Evolutionary conservation across 345 rosid species (phyloP).

Genomic region (Syzygium aromaticum): DNA sequence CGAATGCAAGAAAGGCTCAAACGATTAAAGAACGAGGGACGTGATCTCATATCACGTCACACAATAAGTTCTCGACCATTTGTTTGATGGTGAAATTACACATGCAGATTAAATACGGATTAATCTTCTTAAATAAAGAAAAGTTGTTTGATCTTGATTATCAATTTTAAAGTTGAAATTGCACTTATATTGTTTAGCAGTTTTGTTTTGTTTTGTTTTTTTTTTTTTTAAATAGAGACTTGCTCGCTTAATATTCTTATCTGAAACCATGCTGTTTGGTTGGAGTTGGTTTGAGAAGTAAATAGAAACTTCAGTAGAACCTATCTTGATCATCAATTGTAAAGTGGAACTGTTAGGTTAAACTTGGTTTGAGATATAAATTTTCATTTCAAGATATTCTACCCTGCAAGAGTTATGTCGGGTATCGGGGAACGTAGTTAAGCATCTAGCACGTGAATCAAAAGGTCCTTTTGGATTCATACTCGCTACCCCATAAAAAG

Average conservation of each 20-base stretch:
- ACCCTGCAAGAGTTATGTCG: neutral
- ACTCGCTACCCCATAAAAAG: neutral
- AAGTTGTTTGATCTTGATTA: neutral
- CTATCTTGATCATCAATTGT: neutral
- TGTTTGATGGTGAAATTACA: neutral
- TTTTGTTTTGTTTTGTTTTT: neutral
- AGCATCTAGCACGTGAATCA: neutral
- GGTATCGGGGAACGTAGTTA: neutral
- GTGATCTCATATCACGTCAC: neutral
- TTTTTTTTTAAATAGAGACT: neutral
- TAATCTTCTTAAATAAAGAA: neutral
- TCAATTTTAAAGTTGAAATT: neutral
- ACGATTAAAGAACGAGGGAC: neutral
- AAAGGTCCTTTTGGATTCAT: neutral
- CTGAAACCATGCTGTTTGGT: neutral
- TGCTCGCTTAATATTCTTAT: neutral
- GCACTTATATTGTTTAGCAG: neutral
- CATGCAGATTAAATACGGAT: neutral
- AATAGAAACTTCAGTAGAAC: neutral
- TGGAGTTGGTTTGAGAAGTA: neutral
- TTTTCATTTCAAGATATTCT: neutral
- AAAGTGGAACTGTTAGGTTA: neutral
- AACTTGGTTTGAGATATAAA: neutral
- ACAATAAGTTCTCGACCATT: neutral
- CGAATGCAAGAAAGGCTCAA: neutral